Evolutionary conservation across 805 yeast genomes (phyloP).

Genomic region (Candida dajiaensis): DNA sequence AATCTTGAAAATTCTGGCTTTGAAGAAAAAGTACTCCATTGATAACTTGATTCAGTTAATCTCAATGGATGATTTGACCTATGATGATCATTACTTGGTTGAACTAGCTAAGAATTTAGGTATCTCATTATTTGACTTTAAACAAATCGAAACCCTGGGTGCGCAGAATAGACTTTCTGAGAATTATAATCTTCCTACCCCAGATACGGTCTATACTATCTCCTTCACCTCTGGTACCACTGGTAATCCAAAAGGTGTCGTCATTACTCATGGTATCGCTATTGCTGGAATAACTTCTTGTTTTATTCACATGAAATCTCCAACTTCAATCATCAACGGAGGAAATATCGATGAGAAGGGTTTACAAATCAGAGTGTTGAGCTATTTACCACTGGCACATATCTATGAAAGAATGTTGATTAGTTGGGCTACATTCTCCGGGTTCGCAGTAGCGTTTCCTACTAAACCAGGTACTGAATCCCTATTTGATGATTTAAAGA

Average conservation of each 20-base stretch:
- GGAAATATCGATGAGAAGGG: constrained; percentile 14
- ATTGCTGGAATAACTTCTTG: constrained; percentile 32
- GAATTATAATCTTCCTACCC: constrained; percentile 25
- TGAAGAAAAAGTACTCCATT: constrained; percentile 30
- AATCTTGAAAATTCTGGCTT: constrained; percentile 33
- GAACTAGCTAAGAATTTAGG: constrained; percentile 17
- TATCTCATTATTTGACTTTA: constrained; percentile 30
- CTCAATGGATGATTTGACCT: constrained; percentile 38
- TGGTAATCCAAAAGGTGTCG: constrained; percentile 59
- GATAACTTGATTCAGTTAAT: constrained; percentile 36
- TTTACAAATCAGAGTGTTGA: constrained; percentile 26
- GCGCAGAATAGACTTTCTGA: constrained; percentile 29
- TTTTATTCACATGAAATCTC: constrained; percentile 8
- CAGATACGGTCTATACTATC: constrained; percentile 42
- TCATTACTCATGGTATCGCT: constrained; percentile 39
- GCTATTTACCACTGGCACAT: constrained; percentile 54
- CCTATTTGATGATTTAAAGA: constrained; percentile 43
- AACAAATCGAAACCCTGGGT: constrained; percentile 29
- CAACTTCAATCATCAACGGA: constrained; percentile 4
- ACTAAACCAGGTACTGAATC: constrained; percentile 37
- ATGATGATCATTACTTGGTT: constrained; percentile 21
- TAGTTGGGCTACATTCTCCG: constrained; percentile 25
- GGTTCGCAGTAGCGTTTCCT: constrained; percentile 42
- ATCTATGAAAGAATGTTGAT: constrained; percentile 47
- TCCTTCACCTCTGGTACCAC: constrained; percentile 66